A percentile compares a stretch with the other conserved stretches of the same genome.
These are phyloP conservation scores for Heterobasidion parviporum DNA, from an alignment of 1,284 basidiomycete species.

Conservation along the genomic window DNA sequence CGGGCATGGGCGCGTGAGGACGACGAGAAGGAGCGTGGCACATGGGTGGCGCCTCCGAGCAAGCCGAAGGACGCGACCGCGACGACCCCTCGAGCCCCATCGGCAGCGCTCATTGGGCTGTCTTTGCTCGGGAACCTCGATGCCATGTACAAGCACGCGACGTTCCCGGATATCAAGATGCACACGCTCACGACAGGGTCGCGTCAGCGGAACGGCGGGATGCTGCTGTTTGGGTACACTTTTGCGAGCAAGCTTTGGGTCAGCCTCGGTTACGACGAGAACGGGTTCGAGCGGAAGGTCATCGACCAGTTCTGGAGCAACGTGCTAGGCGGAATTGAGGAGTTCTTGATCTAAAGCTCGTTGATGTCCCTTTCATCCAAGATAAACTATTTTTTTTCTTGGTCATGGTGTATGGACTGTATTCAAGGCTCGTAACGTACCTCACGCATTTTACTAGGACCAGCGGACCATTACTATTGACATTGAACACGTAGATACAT, in stretches of 20 bases:
- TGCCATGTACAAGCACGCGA: slow-evolving; percentile 61
- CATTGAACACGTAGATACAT: too few species aligned
- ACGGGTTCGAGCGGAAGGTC: slow-evolving; percentile 53
- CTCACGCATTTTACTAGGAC: too few species aligned
- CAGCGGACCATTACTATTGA: too few species aligned
- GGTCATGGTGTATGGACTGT: too few species aligned
- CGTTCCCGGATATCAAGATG: slow-evolving; percentile 46
- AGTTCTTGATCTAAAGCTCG: slow-evolving; percentile 28
- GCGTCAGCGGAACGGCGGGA: slow-evolving; percentile 61
- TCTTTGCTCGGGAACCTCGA: slow-evolving; percentile 77
- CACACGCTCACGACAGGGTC: slow-evolving; percentile 72
- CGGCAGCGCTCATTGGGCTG: slow-evolving; percentile 60
- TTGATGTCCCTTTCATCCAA: too few species aligned
- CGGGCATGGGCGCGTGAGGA: slow-evolving; percentile 64
- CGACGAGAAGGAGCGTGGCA: slow-evolving; percentile 48
- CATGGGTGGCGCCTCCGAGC: slow-evolving; percentile 29
- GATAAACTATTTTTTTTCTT: too few species aligned
- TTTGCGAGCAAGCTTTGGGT: slow-evolving; percentile 67
- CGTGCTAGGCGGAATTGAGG: slow-evolving; percentile 40
- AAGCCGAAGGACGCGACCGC: slow-evolving; percentile 9
- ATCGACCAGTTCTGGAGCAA: slow-evolving; percentile 54
- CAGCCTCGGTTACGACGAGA: slow-evolving; percentile 67
- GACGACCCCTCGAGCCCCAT: slow-evolving; percentile 25
- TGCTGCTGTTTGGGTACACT: slow-evolving; percentile 72
- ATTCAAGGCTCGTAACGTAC: too few species aligned